Evolutionary conservation across 225 moss, liverwort and hornwort species (phyloP).

Genomic region (Sphagnum tenellum): DNA sequence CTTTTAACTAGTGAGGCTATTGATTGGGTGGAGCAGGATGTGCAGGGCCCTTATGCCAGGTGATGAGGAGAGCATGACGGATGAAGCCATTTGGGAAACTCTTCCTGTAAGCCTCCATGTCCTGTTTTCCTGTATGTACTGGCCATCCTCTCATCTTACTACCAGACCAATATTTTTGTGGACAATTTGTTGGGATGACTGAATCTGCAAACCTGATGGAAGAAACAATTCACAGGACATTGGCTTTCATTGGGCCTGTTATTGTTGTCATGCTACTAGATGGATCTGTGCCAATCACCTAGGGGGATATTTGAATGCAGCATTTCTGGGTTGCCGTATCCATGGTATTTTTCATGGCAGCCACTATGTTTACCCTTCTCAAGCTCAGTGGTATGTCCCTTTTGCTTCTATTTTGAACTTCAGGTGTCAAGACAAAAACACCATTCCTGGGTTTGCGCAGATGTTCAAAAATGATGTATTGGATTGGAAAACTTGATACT

Average conservation of each 20-base stretch:
- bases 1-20: constrained; percentile 16
- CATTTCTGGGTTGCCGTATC: constrained; percentile 99
- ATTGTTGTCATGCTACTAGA: not conserved
- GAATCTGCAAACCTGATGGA: too few relatives aligned
- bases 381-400: constrained; percentile 73
- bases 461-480: too few relatives aligned
- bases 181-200: too few relatives aligned
- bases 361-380: constrained; percentile 93
- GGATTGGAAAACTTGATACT: too few relatives aligned
- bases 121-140: too few relatives aligned
- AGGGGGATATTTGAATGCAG: constrained; percentile 35
- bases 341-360: constrained; percentile 98
- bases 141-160: too few relatives aligned
- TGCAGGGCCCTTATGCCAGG: constrained; percentile 99
- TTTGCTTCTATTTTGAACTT: too few relatives aligned
- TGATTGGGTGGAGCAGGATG: constrained; percentile 81
- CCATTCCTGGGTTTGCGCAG: too few relatives aligned
- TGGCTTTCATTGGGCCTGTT: too few relatives aligned
- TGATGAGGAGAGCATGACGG: constrained; percentile 99
- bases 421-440: too few relatives aligned
- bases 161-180: too few relatives aligned
- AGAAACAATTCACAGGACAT: too few relatives aligned
- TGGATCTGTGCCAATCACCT: not conserved
- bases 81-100: constrained; percentile 99
- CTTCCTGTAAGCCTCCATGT: constrained; percentile 60